Conservation (phyloP, 2,329 filamentous ascomycete species). For the Pseudofabraea citricarpa region DNA sequence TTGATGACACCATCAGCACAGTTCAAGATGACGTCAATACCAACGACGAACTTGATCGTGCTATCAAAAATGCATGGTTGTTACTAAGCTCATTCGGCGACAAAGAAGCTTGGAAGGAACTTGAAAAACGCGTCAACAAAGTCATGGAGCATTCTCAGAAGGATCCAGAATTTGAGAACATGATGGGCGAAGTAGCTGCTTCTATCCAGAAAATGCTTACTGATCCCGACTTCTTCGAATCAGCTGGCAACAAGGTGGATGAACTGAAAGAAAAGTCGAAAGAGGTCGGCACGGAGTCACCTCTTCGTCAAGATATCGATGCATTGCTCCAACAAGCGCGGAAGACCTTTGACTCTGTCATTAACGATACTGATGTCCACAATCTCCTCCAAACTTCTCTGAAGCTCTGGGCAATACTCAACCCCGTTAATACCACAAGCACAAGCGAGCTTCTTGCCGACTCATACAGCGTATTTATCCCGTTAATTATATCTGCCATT, state of each 20-base stretch:
- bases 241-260: constrained; percentile 50
- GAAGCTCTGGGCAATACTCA: constrained; percentile 67
- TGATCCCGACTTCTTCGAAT: constrained; percentile 80
- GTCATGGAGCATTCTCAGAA: constrained; percentile 70
- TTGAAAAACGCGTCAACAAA: constrained; percentile 63
- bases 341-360: constrained; percentile 61
- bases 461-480: constrained; percentile 73
- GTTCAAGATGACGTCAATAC: constrained; percentile 67
- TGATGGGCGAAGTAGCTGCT: constrained; percentile 69
- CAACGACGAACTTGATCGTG: constrained; percentile 71
- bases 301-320: constrained; percentile 68
- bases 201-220: constrained; percentile 77
- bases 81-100: constrained; percentile 79
- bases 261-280: constrained; percentile 50
- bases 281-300: constrained; percentile 62
- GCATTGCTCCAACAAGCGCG: constrained; percentile 65
- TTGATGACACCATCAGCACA: constrained; percentile 60
- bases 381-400: constrained; percentile 62
- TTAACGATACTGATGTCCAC: constrained; percentile 67
- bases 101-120: constrained; percentile 65
- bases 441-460: constrained; percentile 74
- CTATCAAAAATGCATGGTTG: constrained; percentile 74
- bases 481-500: constrained; percentile 68
- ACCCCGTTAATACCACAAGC: constrained; percentile 55
- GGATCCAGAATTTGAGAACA: constrained; percentile 76